A percentile compares a stretch with the other conserved stretches of the same genome.
phyloP scores from a whole-genome alignment of 768 basidiomycete genomes.

The Pisolithus sp. region DNA sequence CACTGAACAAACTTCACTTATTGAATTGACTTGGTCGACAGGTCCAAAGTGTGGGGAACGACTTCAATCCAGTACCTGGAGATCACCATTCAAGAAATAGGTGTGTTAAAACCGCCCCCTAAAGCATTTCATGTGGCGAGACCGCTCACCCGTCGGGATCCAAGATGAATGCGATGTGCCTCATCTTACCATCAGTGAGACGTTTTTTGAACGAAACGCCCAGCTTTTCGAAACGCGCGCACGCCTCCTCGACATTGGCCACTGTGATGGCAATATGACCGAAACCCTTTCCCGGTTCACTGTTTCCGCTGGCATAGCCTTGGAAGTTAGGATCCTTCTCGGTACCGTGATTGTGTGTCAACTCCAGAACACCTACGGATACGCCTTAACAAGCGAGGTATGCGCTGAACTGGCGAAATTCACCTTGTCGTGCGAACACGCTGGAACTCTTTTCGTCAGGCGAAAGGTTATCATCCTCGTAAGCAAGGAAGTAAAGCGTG shows the following conservation, averaged over 20 bases:
- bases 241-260: constrained; percentile 76
- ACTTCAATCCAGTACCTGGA: constrained; percentile 58
- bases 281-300: constrained; percentile 70
- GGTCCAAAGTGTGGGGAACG: constrained; percentile 30
- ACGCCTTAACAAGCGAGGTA: not conserved
- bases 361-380: constrained; percentile 62
- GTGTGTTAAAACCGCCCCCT: not conserved
- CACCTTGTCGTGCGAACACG: constrained; percentile 65
- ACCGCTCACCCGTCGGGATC: constrained; percentile 70
- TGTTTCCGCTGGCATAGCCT: constrained; percentile 84
- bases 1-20: not conserved
- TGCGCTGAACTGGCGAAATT: not conserved
- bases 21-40: constrained; percentile 15
- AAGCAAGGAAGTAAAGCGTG: constrained; percentile 84
- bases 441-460: constrained; percentile 43
- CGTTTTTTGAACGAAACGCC: constrained; percentile 86
- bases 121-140: not conserved
- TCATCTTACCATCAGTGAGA: constrained; percentile 82
- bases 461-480: constrained; percentile 49
- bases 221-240: constrained; percentile 72
- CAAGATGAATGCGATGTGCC: constrained; percentile 73
- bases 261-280: constrained; percentile 89
- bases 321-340: constrained; percentile 72
- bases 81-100: not conserved
- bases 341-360: constrained; percentile 88